These are phyloP conservation scores for Periconia macrospinosa DNA, from an alignment of 2,329 filamentous ascomycete species.

Conservation along the genomic window DNA sequence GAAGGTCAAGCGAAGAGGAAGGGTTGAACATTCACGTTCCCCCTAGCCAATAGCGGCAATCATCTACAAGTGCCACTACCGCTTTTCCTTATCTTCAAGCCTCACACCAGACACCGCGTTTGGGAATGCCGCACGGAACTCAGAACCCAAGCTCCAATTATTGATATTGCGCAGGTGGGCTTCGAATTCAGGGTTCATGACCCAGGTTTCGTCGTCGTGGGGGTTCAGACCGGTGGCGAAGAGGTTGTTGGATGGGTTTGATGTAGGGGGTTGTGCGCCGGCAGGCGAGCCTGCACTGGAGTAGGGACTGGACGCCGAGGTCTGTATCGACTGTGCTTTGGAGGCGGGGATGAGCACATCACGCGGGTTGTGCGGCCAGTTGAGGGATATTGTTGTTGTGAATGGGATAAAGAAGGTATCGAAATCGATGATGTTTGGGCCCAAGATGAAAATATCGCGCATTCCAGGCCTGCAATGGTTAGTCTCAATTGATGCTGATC, in stretches of 20 bases:
- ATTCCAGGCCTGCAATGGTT: slow-evolving; percentile 59
- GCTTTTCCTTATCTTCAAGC: slow-evolving; percentile 28
- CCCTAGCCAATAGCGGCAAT: slow-evolving; percentile 2
- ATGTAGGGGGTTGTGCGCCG: background rate
- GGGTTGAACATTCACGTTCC: background rate
- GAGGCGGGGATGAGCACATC: slow-evolving; percentile 65
- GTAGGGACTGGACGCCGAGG: slow-evolving; percentile 29
- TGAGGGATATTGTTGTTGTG: slow-evolving; percentile 73
- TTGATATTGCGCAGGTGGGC: slow-evolving; percentile 71
- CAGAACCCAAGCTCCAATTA: slow-evolving; percentile 79
- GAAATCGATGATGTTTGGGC: slow-evolving; percentile 64
- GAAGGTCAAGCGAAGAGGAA: no score
- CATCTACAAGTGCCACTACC: slow-evolving; percentile 16
- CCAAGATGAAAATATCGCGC: slow-evolving; percentile 65
- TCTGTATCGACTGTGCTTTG: slow-evolving; percentile 17
- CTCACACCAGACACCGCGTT: slow-evolving; percentile 44
- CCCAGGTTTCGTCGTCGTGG: slow-evolving; percentile 59
- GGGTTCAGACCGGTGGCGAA: background rate
- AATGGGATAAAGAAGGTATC: slow-evolving; percentile 84
- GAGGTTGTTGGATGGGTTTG: background rate
- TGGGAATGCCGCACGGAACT: slow-evolving; percentile 69
- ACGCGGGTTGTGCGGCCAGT: slow-evolving; percentile 80
- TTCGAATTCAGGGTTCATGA: slow-evolving; percentile 87
- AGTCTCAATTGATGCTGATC: slow-evolving; percentile 15
- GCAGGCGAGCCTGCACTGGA: slow-evolving; percentile 32